Percentiles rank a stretch among this genome's conserved stretches.
phyloP scores from a whole-genome alignment of 768 basidiomycete species.

The Calocybe gangraenosa region DNA sequence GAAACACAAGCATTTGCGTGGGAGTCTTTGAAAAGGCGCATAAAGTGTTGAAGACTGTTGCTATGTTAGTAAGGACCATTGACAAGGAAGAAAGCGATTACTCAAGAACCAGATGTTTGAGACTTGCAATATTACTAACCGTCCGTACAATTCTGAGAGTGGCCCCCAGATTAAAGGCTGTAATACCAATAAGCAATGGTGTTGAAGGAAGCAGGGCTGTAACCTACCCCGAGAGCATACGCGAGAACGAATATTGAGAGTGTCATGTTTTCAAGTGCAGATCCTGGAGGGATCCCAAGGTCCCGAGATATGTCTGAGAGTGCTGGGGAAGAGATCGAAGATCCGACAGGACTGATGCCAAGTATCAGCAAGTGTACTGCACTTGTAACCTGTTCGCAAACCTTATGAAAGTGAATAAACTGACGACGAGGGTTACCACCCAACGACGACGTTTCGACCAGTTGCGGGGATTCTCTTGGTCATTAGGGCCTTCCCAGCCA shows the following conservation, averaged over 20 bases:
- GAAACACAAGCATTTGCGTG: slow-evolving; percentile 52
- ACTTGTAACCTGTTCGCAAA: slow-evolving; percentile 3
- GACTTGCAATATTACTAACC: slow-evolving; percentile 46
- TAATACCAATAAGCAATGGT: background rate
- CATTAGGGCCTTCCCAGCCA: slow-evolving; percentile 24
- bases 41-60: slow-evolving; percentile 39
- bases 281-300: slow-evolving; percentile 24
- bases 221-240: slow-evolving; percentile 30
- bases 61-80: background rate
- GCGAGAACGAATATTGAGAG: slow-evolving; percentile 40
- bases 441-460: slow-evolving; percentile 44
- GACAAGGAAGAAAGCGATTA: slow-evolving; percentile 17
- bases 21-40: slow-evolving; percentile 50
- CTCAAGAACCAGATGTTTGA: slow-evolving; percentile 58
- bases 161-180: slow-evolving; percentile 36
- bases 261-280: slow-evolving; percentile 33
- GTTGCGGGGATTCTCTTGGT: slow-evolving; percentile 29
- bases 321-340: slow-evolving; percentile 28
- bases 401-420: slow-evolving; percentile 51
- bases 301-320: slow-evolving; percentile 24
- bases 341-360: slow-evolving; percentile 25
- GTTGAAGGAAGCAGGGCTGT: background rate
- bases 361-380: background rate
- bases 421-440: slow-evolving; percentile 47
- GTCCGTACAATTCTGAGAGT: slow-evolving; percentile 34